These are phyloP conservation scores for Nothophoma quercina DNA, from an alignment of 2,329 filamentous ascomycete species.

Conservation along the genomic window DNA sequence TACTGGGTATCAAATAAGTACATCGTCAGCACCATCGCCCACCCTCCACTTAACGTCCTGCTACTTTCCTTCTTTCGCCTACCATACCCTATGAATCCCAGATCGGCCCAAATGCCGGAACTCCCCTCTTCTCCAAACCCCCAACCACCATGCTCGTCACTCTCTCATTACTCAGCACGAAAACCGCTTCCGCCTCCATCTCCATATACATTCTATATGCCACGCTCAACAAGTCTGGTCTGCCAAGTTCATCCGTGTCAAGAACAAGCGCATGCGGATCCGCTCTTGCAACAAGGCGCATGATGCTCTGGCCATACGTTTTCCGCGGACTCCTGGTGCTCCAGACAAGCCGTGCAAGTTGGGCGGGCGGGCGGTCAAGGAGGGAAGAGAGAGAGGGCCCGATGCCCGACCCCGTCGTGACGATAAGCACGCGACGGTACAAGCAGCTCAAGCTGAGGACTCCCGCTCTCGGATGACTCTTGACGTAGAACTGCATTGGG, in stretches of 20 bases:
- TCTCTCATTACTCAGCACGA: conserved; percentile 74
- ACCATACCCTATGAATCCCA: conserved; percentile 64
- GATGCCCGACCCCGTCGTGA: conserved; percentile 48
- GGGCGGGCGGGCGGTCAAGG: conserved; percentile 57
- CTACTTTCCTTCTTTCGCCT: no score
- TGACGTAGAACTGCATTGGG: conserved; percentile 35
- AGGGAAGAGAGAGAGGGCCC: conserved; percentile 59
- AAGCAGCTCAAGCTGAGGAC: conserved; percentile 42
- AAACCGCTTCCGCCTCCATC: conserved; percentile 69
- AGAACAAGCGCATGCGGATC: conserved; percentile 72
- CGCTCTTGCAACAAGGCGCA: conserved; percentile 63
- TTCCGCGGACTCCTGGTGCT: conserved; percentile 66
- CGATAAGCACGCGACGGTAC: conserved; percentile 41
- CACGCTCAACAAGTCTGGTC: conserved; percentile 67
- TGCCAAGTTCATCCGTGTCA: conserved; percentile 67
- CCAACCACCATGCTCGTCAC: conserved; percentile 74
- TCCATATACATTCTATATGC: conserved; percentile 60
- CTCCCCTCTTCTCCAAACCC: conserved; percentile 69
- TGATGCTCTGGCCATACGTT: conserved; percentile 68
- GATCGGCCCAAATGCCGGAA: conserved; percentile 76
- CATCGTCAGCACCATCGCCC: background rate
- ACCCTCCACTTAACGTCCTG: no score
- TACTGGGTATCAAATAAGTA: background rate
- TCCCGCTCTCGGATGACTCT: conserved; percentile 39
- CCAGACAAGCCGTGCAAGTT: conserved; percentile 71